Evolutionary conservation across 164 flowering plant species (phyloP), one percentile per base, ranked within the genome.

Genomic region (Liriodendron chinense): DNA sequence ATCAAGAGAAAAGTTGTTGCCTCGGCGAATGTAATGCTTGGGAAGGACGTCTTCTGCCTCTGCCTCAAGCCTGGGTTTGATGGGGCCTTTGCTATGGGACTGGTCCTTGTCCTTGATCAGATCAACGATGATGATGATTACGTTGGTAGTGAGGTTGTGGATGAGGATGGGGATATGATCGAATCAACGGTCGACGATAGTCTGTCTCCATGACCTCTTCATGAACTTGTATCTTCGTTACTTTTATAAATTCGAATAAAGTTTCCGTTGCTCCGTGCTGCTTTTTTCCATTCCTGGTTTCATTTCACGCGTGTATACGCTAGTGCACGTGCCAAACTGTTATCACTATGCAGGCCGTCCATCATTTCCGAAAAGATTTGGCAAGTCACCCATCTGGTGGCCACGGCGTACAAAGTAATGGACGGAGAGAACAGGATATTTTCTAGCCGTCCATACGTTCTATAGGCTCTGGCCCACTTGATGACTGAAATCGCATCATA

Each of bases 71-170:
- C 93, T 1, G 97, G 97, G 0, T 90, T 96, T 63, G 99, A 94
- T 78, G 88, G 84, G 5, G 99, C 97, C 22, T 93, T 96, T 61
- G 99, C 92, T 1, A 96, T 93, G 99, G 97, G 93, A 6, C 76
- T 93, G 71, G 95, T 96, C 0, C 85, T 96, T 1, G 89, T 92
- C 18, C 94, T 96, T 48, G 96, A 96, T 82, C 95, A 89, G 85
- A 89, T 94, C 79, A 69, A 80, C 83, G 94, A 90, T 65, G 87
- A 84, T 77, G 79, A 75, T 43, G 74, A 26, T 1, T 65, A 47
- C 3, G 34, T 21, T 20, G 69, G 13, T 47, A 21, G 20, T 13
- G 47, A 0, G 5, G 59, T 0, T 24, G 59, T 0, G 9, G 47
- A 14, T 28, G 47, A 12, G 3, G 49, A 67, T 6, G 69, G 28